These are phyloP conservation scores for Russula abietina DNA, from an alignment of 768 basidiomycete species.

Conservation along the genomic window DNA sequence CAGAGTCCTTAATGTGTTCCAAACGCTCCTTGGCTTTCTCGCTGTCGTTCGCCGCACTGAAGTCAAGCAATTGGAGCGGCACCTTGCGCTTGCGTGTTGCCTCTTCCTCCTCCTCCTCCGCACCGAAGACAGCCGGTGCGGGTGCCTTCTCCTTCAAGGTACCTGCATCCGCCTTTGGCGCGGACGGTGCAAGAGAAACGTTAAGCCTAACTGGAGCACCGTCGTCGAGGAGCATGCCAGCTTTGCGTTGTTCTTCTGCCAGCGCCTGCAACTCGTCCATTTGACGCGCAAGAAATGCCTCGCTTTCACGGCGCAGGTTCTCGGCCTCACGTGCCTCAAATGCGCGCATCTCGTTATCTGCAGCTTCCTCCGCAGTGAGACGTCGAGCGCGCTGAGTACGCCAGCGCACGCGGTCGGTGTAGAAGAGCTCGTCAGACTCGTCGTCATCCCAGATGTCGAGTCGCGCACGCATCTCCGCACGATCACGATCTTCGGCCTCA, in stretches of 20 bases:
- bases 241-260: constrained; percentile 85
- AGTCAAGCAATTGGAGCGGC: constrained; percentile 86
- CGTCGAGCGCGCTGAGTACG: constrained; percentile 65
- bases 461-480: constrained; percentile 69
- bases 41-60: constrained; percentile 71
- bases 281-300: constrained; percentile 87
- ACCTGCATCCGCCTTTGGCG: constrained; percentile 33
- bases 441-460: constrained; percentile 92
- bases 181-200: constrained; percentile 56
- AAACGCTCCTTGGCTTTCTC: constrained; percentile 76
- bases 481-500: constrained; percentile 76
- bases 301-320: constrained; percentile 83
- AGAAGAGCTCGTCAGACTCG: constrained; percentile 88
- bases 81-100: constrained; percentile 72
- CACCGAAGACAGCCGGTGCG: constrained; percentile 62
- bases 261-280: constrained; percentile 95
- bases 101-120: constrained; percentile 85
- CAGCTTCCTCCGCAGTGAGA: constrained; percentile 71
- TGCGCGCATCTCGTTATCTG: constrained; percentile 75
- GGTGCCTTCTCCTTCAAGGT: constrained; percentile 41
- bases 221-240: constrained; percentile 85
- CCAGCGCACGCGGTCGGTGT: constrained; percentile 89
- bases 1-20: constrained; percentile 66
- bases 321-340: constrained; percentile 84
- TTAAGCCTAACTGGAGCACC: constrained; percentile 85